These are phyloP conservation scores for Flaveria sonorensis DNA, from an alignment of 129 eudicot genomes.

Conservation along the genomic window DNA sequence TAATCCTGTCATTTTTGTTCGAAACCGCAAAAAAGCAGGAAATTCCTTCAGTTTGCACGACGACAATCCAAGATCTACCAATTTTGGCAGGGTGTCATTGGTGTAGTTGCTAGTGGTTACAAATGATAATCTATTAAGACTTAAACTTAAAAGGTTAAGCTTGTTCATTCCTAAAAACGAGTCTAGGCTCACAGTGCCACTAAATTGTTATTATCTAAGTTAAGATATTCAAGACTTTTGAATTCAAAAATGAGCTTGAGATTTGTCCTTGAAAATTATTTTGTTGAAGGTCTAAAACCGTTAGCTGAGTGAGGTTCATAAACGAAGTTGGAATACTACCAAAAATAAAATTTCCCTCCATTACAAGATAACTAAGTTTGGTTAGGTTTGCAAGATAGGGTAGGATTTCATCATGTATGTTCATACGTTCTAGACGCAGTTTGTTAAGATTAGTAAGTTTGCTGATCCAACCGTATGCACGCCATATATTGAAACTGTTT, in stretches of 20 bases:
- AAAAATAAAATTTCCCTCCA: too few species aligned
- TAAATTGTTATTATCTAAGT: background rate
- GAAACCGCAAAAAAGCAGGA: slow-evolving; percentile 3
- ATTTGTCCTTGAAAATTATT: slow-evolving; percentile 28
- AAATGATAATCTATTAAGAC: slow-evolving; percentile 1
- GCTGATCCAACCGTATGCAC: slow-evolving; percentile 9
- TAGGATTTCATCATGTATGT: slow-evolving; percentile 1
- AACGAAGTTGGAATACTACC: too few species aligned
- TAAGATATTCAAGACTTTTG: slow-evolving; percentile 8
- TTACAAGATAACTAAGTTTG: too few species aligned
- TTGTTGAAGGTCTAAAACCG: too few species aligned
- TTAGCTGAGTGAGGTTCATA: too few species aligned
- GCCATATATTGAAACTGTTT: background rate
- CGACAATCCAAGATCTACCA: background rate
- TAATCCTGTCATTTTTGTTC: background rate
- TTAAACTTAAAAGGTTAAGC: background rate
- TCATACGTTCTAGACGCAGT: background rate
- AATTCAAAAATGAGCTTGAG: slow-evolving; percentile 17
- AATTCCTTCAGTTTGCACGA: slow-evolving; percentile 24
- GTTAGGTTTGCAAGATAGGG: background rate
- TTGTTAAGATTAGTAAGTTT: background rate
- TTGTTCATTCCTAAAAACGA: background rate
- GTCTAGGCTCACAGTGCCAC: slow-evolving; percentile 2
- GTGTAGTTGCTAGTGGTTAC: slow-evolving; percentile 15
- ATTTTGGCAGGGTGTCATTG: slow-evolving; percentile 4